Percentiles rank a stretch among this genome's conserved stretches.
These are phyloP conservation scores for Russula abietina DNA, from an alignment of 768 basidiomycete species.

Conservation along the genomic window DNA sequence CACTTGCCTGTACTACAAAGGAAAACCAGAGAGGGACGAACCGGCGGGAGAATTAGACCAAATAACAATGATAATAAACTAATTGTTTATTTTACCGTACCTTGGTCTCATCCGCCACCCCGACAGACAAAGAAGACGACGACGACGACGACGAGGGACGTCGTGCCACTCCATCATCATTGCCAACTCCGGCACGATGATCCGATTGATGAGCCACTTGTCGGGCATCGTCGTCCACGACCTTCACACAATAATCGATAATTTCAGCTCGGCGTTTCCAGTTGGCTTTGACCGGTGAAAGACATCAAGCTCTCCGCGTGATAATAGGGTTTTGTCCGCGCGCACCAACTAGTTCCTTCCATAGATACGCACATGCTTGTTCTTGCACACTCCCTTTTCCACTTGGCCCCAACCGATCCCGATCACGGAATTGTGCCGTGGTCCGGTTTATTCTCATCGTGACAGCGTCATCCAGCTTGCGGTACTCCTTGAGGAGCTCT, in stretches of 20 bases:
- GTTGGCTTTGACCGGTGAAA: constrained; percentile 28
- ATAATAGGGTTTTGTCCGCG: constrained; percentile 22
- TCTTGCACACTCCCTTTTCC: constrained; percentile 56
- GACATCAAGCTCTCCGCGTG: constrained; percentile 27
- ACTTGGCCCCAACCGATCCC: constrained; percentile 46
- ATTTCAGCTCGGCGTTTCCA: constrained; percentile 73
- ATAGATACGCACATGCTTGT: constrained; percentile 67
- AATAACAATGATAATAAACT: neutral
- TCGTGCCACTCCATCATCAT: constrained; percentile 27
- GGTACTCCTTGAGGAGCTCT: constrained; percentile 81
- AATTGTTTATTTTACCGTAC: constrained; percentile 34
- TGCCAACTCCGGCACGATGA: constrained; percentile 36
- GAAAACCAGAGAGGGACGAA: constrained; percentile 4
- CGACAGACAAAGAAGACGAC: constrained; percentile 34
- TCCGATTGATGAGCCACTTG: constrained; percentile 40
- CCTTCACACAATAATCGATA: constrained; percentile 66
- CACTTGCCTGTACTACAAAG: constrained; percentile 59
- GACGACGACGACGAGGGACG: constrained; percentile 31
- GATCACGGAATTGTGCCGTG: constrained; percentile 67
- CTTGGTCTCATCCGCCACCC: constrained; percentile 66
- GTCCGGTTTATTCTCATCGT: constrained; percentile 78
- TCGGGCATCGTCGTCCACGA: constrained; percentile 61
- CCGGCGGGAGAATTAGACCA: neutral
- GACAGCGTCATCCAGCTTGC: constrained; percentile 73
- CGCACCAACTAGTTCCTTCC: constrained; percentile 72